Evolutionary conservation across 331 rosid species (phyloP).

Genomic region (Ulmus americana): DNA sequence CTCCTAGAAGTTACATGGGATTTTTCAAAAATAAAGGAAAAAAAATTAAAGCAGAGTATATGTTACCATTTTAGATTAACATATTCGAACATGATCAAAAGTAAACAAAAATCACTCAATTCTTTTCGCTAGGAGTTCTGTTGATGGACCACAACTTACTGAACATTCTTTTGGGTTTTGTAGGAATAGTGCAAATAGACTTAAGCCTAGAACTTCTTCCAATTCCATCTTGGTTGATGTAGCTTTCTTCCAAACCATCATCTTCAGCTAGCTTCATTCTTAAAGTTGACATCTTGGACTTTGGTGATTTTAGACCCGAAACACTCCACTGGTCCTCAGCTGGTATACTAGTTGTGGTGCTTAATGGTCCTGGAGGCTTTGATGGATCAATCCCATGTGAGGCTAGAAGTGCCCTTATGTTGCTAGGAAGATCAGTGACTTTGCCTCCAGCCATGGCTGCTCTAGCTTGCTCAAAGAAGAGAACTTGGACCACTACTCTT

Average conservation of each 20-base stretch:
- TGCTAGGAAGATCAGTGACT: conserved; percentile 68
- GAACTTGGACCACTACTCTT: conserved; percentile 93
- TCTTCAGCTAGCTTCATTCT: conserved; percentile 90
- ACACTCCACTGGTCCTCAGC: conserved; percentile 89
- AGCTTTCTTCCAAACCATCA: conserved; percentile 55
- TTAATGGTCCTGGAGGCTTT: conserved; percentile 56
- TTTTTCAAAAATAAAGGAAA: conserved; percentile 18
- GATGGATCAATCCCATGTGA: conserved; percentile 74
- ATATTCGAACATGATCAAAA: conserved; percentile 26
- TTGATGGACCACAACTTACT: conserved; percentile 80
- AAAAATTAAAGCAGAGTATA: conserved; percentile 24
- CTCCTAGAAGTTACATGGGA: conserved; percentile 51
- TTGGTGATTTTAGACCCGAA: conserved; percentile 76
- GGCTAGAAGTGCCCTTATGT: conserved; percentile 68
- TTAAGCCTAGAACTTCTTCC: conserved; percentile 55
- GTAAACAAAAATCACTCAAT: conserved; percentile 47
- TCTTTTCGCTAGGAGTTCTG: conserved; percentile 64
- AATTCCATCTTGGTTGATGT: conserved; percentile 36
- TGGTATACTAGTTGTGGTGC: conserved; percentile 49
- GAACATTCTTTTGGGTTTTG: conserved; percentile 76
- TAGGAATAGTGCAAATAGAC: conserved; percentile 59
- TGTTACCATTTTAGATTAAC: conserved; percentile 46
- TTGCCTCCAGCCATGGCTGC: conserved; percentile 73
- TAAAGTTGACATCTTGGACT: conserved; percentile 63
- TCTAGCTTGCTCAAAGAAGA: conserved; percentile 92